These are phyloP conservation scores for Xylaria sp. DNA, from an alignment of 2,329 filamentous ascomycete genomes.

Conservation along the genomic window DNA sequence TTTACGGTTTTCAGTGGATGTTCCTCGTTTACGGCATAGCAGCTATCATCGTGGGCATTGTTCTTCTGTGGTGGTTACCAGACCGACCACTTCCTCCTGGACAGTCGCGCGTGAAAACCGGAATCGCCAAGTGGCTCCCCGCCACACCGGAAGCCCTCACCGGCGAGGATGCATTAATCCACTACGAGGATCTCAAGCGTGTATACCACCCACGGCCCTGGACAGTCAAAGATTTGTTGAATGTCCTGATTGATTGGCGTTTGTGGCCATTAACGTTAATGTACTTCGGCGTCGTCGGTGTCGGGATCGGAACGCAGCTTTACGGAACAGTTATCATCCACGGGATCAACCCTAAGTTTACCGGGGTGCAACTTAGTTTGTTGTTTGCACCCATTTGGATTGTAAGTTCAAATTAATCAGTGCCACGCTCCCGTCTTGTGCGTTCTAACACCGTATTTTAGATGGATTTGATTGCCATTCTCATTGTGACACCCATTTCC, in stretches of 20 bases:
- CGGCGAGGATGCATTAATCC: conserved; percentile 80
- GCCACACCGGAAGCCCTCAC: conserved; percentile 74
- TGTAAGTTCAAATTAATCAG: conserved; percentile 60
- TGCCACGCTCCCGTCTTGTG: not conserved
- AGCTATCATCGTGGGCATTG: conserved; percentile 75
- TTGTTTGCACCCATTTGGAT: conserved; percentile 94
- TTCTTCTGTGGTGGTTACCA: conserved; percentile 88
- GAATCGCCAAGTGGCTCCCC: conserved; percentile 73
- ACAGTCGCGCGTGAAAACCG: conserved; percentile 61
- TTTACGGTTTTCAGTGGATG: conserved; percentile 92
- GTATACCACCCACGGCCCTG: conserved; percentile 82
- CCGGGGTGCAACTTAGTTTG: conserved; percentile 78
- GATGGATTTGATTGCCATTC: conserved; percentile 89
- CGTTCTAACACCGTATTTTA: conserved; percentile 47
- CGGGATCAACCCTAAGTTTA: conserved; percentile 78
- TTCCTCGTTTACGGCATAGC: conserved; percentile 87
- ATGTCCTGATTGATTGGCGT: conserved; percentile 84
- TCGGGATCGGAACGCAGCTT: conserved; percentile 88
- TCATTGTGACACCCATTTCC: conserved; percentile 84
- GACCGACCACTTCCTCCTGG: conserved; percentile 82
- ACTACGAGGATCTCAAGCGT: conserved; percentile 83
- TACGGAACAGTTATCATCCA: conserved; percentile 89
- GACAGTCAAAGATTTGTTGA: conserved; percentile 74
- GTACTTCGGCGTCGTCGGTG: conserved; percentile 95
- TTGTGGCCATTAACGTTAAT: conserved; percentile 87